Evolutionary conservation across 2,329 filamentous ascomycete genomes (phyloP).

Genomic region (Exophiala phaeomuriformis): DNA sequence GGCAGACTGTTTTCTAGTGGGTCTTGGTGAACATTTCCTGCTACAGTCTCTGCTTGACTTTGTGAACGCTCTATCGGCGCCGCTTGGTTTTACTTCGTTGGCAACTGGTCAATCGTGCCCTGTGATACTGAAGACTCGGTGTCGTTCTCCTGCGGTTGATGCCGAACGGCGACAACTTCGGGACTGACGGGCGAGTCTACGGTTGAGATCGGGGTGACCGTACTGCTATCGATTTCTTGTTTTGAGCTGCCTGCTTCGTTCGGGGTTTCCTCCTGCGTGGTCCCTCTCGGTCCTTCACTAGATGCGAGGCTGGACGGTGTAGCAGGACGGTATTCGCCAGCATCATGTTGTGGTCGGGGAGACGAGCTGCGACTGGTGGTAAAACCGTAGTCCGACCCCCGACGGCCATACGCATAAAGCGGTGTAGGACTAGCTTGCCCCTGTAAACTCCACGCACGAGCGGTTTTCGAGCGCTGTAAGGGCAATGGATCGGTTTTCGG

Average conservation of each 20-base stretch:
- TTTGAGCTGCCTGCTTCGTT: slow-evolving; percentile 8
- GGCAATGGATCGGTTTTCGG: slow-evolving; percentile 18
- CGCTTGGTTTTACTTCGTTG: no score
- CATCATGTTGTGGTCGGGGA: slow-evolving; percentile 7
- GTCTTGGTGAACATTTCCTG: no score
- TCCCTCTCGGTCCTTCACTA: slow-evolving; percentile 14
- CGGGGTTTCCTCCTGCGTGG: slow-evolving; percentile 3
- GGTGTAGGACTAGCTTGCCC: slow-evolving; percentile 10
- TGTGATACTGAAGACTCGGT: not conserved
- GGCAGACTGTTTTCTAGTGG: no score
- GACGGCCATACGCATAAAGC: slow-evolving; percentile 17
- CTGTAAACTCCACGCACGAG: slow-evolving; percentile 23
- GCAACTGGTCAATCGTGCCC: no score
- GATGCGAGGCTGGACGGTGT: slow-evolving; percentile 22
- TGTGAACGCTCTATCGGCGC: no score
- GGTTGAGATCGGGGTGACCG: not conserved
- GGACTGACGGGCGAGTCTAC: not conserved
- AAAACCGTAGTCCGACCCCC: slow-evolving; percentile 23
- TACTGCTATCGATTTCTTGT: not conserved
- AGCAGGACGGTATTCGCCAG: slow-evolving; percentile 9
- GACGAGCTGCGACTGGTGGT: slow-evolving; percentile 14
- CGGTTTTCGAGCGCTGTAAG: slow-evolving; percentile 15
- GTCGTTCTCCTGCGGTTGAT: not conserved
- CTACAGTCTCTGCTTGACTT: no score
- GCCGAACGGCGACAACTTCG: not conserved